These are phyloP conservation scores for Eragrostis tef DNA, from an alignment of 202 grass and related monocot genomes.

Conservation along the genomic window DNA sequence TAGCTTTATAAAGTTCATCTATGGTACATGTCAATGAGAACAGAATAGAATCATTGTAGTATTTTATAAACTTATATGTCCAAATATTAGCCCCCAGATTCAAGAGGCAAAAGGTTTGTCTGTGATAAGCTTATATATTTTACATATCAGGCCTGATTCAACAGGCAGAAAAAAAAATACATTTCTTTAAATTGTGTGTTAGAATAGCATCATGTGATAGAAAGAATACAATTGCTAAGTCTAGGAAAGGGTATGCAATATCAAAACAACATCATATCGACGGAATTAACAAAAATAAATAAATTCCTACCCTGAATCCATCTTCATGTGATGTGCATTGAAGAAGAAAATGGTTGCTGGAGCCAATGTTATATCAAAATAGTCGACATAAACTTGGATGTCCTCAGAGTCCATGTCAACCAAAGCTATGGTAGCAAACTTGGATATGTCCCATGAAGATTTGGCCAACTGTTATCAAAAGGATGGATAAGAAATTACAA, in stretches of 20 bases:
- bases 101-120: background rate
- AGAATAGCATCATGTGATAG: background rate
- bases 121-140: background rate
- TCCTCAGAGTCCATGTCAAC: constrained; percentile 77
- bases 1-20: too few species aligned
- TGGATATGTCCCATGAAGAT: constrained; percentile 66
- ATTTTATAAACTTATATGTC: too few species aligned
- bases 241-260: background rate
- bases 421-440: constrained; percentile 65
- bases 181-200: background rate
- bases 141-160: too few species aligned
- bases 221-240: background rate
- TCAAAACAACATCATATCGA: background rate
- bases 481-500: background rate
- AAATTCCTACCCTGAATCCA: constrained; percentile 74
- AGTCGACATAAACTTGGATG: constrained; percentile 78
- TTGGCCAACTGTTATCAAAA: constrained; percentile 58
- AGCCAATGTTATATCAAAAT: constrained; percentile 87
- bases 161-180: too few species aligned
- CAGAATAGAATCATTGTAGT: too few species aligned
- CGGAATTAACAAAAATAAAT: background rate
- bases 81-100: background rate
- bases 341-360: constrained; percentile 91
- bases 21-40: background rate
- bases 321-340: constrained; percentile 97